Evolutionary conservation across 805 yeast species (phyloP).

Genomic region (Candida xiaguanensis): DNA sequence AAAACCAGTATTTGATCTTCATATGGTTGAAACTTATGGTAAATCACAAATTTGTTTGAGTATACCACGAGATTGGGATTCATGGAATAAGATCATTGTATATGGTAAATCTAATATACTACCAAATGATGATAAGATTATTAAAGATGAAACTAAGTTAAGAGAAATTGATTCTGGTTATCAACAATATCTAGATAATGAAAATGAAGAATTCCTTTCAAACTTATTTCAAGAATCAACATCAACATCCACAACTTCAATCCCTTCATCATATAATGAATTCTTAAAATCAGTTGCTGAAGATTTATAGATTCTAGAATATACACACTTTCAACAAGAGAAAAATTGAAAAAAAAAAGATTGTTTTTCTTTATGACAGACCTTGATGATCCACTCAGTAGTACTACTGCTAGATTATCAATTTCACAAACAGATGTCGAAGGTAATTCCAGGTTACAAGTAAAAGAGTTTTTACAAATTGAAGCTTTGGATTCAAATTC

Average conservation of each 20-base stretch:
- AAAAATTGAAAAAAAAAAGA: background rate
- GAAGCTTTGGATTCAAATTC: background rate
- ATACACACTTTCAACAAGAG: background rate
- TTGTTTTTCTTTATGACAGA: slow-evolving; percentile 1
- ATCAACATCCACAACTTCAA: too few relatives aligned
- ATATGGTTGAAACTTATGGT: background rate
- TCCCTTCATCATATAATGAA: background rate
- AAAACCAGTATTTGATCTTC: slow-evolving; percentile 14
- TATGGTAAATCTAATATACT: slow-evolving; percentile 21
- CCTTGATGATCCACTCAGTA: slow-evolving; percentile 17
- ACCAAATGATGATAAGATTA: slow-evolving; percentile 15
- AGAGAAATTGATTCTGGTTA: slow-evolving; percentile 3
- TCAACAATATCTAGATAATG: slow-evolving; percentile 3
- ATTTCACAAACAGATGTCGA: slow-evolving; percentile 20
- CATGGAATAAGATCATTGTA: slow-evolving; percentile 46
- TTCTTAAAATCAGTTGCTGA: slow-evolving; percentile 2
- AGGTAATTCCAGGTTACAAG: slow-evolving; percentile 14
- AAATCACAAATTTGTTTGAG: slow-evolving; percentile 16
- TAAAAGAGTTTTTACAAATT: slow-evolving; percentile 13
- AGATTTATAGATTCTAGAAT: background rate
- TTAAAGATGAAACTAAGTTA: slow-evolving; percentile 22
- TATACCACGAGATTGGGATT: slow-evolving; percentile 51
- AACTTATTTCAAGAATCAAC: background rate
- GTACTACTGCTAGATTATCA: slow-evolving; percentile 26
- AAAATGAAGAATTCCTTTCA: background rate